phyloP scores from a whole-genome alignment of 352 stramenopile species.

The Peronospora belbahrii region DNA sequence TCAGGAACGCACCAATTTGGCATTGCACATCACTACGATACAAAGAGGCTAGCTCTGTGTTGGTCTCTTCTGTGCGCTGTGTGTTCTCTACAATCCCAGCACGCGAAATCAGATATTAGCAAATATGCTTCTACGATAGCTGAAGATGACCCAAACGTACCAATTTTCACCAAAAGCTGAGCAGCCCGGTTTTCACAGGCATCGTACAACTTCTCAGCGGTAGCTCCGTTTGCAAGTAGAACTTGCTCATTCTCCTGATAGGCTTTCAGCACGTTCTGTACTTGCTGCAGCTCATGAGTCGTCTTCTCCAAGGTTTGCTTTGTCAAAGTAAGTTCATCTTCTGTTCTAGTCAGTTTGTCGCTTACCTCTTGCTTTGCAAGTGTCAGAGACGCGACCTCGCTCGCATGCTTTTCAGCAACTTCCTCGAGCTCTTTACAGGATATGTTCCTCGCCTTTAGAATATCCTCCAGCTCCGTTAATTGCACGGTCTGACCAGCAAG shows the following conservation, averaged over 20 bases:
- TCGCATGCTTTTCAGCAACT: conserved; percentile 39
- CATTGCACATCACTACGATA: conserved; percentile 38
- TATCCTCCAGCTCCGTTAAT: conserved; percentile 73
- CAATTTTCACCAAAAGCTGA: conserved; percentile 51
- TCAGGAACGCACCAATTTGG: conserved; percentile 41
- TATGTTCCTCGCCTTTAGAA: conserved; percentile 56
- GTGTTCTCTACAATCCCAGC: conserved; percentile 32
- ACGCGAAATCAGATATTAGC: not conserved
- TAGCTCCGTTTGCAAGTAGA: conserved; percentile 43
- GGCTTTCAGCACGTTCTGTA: conserved; percentile 26
- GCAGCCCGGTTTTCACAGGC: conserved; percentile 44
- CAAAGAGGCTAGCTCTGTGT: conserved; percentile 35
- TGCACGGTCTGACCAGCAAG: conserved; percentile 65
- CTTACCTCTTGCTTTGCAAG: conserved; percentile 38
- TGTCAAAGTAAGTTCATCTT: conserved; percentile 27
- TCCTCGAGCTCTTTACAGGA: conserved; percentile 71
- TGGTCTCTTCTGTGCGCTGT: conserved; percentile 34
- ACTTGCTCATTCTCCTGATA: conserved; percentile 53
- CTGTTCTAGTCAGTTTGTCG: conserved; percentile 28
- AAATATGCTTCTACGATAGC: not conserved
- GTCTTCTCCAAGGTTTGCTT: conserved; percentile 32
- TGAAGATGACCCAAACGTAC: conserved; percentile 10
- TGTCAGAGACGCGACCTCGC: conserved; percentile 37
- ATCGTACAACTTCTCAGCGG: conserved; percentile 43
- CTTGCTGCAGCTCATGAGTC: conserved; percentile 18